These are phyloP conservation scores for Tetracladium maxilliforme DNA, from an alignment of 2,329 filamentous ascomycete genomes.

Conservation along the genomic window DNA sequence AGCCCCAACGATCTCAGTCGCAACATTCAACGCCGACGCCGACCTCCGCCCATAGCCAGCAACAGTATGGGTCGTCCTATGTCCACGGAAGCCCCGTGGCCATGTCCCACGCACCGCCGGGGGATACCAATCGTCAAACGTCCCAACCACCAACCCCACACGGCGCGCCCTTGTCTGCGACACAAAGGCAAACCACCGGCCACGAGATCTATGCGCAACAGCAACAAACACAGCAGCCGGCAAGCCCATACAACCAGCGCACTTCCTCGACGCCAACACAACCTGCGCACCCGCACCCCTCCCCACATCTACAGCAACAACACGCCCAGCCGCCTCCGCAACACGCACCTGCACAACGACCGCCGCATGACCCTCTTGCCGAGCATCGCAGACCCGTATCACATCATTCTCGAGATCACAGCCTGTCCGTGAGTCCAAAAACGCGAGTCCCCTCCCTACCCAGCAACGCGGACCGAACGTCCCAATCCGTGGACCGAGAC, in stretches of 20 bases:
- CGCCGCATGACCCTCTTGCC: constrained; percentile 29
- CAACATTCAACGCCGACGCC: constrained; percentile 44
- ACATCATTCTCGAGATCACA: constrained; percentile 31
- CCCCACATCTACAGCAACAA: constrained; percentile 9
- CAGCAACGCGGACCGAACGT: constrained; percentile 21
- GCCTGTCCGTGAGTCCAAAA: constrained; percentile 67
- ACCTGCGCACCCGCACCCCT: constrained; percentile 18
- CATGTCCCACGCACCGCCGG: constrained; percentile 24
- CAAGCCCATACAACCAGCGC: constrained; percentile 46
- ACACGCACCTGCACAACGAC: constrained; percentile 25
- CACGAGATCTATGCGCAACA: too few relatives aligned
- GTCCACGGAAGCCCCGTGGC: constrained; percentile 40
- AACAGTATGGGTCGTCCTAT: constrained; percentile 33
- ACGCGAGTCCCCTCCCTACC: constrained; percentile 38
- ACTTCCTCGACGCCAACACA: constrained; percentile 12
- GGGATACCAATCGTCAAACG: constrained; percentile 25
- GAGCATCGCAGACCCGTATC: constrained; percentile 23
- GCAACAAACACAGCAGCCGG: constrained; percentile 36
- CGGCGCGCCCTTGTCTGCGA: constrained; percentile 32
- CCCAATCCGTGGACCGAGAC: constrained; percentile 10
- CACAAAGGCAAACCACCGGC: too few relatives aligned
- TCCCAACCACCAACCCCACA: constrained; percentile 39
- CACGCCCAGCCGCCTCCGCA: constrained; percentile 14
- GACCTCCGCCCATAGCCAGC: constrained; percentile 46
- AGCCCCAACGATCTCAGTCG: constrained; percentile 36